phyloP scores from a whole-genome alignment of 2,329 filamentous ascomycete species.

The Diaporthe sp. region DNA sequence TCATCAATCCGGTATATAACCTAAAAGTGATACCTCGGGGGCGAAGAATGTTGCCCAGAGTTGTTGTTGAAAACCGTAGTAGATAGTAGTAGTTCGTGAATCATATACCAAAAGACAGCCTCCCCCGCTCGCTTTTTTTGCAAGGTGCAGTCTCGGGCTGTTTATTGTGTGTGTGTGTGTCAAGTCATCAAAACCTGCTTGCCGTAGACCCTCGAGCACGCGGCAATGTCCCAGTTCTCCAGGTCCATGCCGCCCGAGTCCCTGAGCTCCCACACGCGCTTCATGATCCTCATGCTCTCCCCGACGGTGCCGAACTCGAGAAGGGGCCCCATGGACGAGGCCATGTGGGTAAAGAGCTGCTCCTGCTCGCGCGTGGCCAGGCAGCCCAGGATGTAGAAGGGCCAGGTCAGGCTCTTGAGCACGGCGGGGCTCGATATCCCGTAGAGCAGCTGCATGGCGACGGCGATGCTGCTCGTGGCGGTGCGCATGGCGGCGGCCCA shows the following conservation, averaged over 20 bases:
- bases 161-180: background rate
- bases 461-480: conserved; percentile 42
- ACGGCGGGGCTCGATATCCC: conserved; percentile 43
- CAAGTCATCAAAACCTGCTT: conserved; percentile 34
- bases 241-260: conserved; percentile 38
- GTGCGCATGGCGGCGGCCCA: conserved; percentile 44
- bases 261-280: conserved; percentile 44
- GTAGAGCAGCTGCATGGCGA: conserved; percentile 44
- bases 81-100: conserved; percentile 20
- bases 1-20: background rate
- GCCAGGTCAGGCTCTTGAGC: conserved; percentile 47
- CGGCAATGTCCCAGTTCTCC: conserved; percentile 46
- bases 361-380: conserved; percentile 44
- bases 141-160: background rate
- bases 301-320: conserved; percentile 46
- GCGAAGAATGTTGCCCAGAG: background rate
- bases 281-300: conserved; percentile 45
- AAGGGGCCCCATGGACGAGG: conserved; percentile 44
- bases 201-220: conserved; percentile 46
- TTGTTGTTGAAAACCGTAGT: conserved; percentile 3
- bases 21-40: background rate
- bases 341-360: conserved; percentile 44
- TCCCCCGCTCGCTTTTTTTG: conserved; percentile 5
- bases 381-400: conserved; percentile 48
- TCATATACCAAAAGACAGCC: background rate